These are phyloP conservation scores for Verruconis gallopava DNA, from an alignment of 2,329 filamentous ascomycete species.

Conservation along the genomic window DNA sequence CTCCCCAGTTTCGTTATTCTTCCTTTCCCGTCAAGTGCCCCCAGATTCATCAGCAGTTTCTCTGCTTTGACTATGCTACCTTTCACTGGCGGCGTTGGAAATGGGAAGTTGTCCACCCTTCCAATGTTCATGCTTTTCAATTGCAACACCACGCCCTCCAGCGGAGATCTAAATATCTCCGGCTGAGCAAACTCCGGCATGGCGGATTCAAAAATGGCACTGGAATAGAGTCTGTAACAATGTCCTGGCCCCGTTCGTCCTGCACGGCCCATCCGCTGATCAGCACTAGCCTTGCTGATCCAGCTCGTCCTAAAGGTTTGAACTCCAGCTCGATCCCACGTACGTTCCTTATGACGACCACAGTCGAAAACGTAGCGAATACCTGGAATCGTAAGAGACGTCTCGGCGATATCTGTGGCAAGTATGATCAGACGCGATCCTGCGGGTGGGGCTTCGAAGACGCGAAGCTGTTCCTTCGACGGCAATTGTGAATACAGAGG, in stretches of 20 bases:
- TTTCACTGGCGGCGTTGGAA: conserved; percentile 77
- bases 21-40: conserved; percentile 59
- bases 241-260: conserved; percentile 92
- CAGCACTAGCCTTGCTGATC: conserved; percentile 95
- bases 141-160: conserved; percentile 80
- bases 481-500: conserved; percentile 88
- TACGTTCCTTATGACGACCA: conserved; percentile 81
- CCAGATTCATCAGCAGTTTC: conserved; percentile 72
- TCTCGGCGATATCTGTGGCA: conserved; percentile 94
- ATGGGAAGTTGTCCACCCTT: conserved; percentile 86
- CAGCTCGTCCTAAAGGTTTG: conserved; percentile 92
- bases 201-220: conserved; percentile 81
- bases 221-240: conserved; percentile 89
- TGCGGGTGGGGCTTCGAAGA: conserved; percentile 76
- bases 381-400: conserved; percentile 89
- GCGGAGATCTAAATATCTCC: conserved; percentile 79
- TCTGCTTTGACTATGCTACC: conserved; percentile 70
- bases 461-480: conserved; percentile 76
- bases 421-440: conserved; percentile 76
- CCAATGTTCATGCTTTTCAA: conserved; percentile 91
- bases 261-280: conserved; percentile 82
- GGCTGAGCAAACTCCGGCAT: conserved; percentile 78
- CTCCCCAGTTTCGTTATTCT: conserved; percentile 67
- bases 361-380: conserved; percentile 94
- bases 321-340: conserved; percentile 83